Percentiles rank a stretch among this genome's conserved stretches.
These are phyloP conservation scores for Heterobasidion occidentale DNA, from an alignment of 1,284 basidiomycete species.

Conservation along the genomic window DNA sequence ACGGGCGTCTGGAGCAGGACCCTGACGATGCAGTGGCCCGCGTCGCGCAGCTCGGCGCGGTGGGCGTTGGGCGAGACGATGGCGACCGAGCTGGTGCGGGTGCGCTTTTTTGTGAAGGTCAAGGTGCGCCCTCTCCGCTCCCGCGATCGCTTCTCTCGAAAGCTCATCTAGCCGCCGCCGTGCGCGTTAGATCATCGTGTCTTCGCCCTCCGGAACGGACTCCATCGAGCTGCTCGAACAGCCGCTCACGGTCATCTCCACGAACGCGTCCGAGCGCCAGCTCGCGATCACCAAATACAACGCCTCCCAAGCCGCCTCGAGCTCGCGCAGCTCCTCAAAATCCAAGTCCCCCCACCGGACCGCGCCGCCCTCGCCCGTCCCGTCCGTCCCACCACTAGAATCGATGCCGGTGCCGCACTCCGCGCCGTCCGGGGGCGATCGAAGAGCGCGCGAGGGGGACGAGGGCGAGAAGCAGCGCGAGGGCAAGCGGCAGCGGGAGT, in stretches of 20 bases:
- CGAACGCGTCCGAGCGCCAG: slow-evolving; percentile 60
- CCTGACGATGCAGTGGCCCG: slow-evolving; percentile 65
- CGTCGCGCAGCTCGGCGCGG: slow-evolving; percentile 53
- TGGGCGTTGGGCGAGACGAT: slow-evolving; percentile 76
- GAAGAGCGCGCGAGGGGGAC: background rate
- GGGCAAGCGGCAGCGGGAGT: slow-evolving; percentile 5
- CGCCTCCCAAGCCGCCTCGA: background rate
- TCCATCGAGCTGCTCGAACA: slow-evolving; percentile 60
- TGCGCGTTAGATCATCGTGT: slow-evolving; percentile 41
- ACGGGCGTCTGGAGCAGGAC: slow-evolving; percentile 53
- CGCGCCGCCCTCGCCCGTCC: background rate
- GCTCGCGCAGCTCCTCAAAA: background rate
- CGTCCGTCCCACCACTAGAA: background rate
- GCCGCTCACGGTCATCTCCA: slow-evolving; percentile 57
- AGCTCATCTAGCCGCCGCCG: background rate
- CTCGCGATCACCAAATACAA: slow-evolving; percentile 55
- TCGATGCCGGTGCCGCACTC: background rate
- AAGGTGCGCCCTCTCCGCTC: slow-evolving; percentile 38
- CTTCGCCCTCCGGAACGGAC: slow-evolving; percentile 46
- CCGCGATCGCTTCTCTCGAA: background rate
- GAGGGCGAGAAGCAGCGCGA: slow-evolving; percentile 24
- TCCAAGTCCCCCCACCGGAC: background rate
- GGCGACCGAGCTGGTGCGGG: slow-evolving; percentile 53
- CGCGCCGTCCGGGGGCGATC: background rate
- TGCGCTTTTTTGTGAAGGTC: slow-evolving; percentile 61